phyloP scores from a whole-genome alignment of 2,329 filamentous ascomycete species.

The Alternaria triticimaculans region DNA sequence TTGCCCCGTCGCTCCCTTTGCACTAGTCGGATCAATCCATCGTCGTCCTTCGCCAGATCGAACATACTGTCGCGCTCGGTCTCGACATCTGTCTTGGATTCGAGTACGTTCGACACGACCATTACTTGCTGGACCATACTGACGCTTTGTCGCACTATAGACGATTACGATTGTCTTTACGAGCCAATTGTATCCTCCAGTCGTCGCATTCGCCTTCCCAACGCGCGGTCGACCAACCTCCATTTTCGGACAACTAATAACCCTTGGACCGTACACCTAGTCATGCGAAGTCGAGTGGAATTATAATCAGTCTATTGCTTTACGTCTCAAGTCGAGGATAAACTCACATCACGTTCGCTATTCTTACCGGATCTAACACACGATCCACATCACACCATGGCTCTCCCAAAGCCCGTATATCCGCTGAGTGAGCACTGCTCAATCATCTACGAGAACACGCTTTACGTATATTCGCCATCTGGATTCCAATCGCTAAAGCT shows the following conservation, averaged over 20 bases:
- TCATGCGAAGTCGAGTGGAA: slow-evolving; percentile 38
- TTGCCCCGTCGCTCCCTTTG: slow-evolving; percentile 28
- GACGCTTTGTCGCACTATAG: slow-evolving; percentile 22
- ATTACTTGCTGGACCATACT: slow-evolving; percentile 24
- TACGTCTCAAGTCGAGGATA: slow-evolving; percentile 25
- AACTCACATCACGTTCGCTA: slow-evolving; percentile 25
- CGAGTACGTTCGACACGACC: slow-evolving; percentile 27
- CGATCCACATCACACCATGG: slow-evolving; percentile 60
- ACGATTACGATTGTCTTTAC: slow-evolving; percentile 7
- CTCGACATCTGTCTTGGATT: slow-evolving; percentile 24
- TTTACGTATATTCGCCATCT: slow-evolving; percentile 80
- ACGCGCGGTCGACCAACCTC: neutral
- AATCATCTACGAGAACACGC: slow-evolving; percentile 77
- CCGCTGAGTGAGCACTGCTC: slow-evolving; percentile 81
- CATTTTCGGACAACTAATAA: neutral
- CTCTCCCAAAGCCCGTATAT: slow-evolving; percentile 72
- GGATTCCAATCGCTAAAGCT: slow-evolving; percentile 79
- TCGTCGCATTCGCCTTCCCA: slow-evolving; percentile 1
- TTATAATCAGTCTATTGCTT: slow-evolving; percentile 28
- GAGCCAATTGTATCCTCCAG: neutral
- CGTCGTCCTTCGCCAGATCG: slow-evolving; percentile 20
- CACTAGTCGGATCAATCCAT: slow-evolving; percentile 18
- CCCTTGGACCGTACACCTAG: slow-evolving; percentile 21
- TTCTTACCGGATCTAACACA: slow-evolving; percentile 14
- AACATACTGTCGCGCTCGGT: slow-evolving; percentile 19